Evolutionary conservation across 352 stramenopile species (phyloP).

Genomic region (Pythium biforme): DNA sequence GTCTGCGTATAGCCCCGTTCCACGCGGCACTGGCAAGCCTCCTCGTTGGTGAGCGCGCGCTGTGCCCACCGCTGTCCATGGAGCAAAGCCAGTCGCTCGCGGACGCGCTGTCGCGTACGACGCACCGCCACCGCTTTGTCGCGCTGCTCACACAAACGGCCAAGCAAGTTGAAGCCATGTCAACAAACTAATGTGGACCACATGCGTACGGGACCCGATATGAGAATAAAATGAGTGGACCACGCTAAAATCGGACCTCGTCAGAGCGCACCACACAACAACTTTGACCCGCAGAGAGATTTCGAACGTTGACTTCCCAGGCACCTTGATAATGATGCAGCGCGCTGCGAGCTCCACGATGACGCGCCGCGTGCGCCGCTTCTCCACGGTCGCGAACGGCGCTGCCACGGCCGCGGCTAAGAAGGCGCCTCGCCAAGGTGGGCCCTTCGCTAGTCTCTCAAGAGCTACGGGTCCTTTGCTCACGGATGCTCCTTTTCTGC

Average conservation of each 20-base stretch:
- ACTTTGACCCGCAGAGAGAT: neutral
- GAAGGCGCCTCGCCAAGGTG: conserved; percentile 22
- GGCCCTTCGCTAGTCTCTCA: no score
- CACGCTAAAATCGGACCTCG: conserved; percentile 10
- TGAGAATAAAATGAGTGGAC: conserved; percentile 3
- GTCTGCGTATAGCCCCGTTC: conserved; percentile 36
- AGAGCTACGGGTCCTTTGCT: no score
- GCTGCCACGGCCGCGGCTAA: neutral
- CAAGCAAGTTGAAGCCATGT: conserved; percentile 27
- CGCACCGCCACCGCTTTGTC: conserved; percentile 53
- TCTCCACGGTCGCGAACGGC: conserved; percentile 11
- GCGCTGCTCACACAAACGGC: conserved; percentile 15
- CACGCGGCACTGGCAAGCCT: conserved; percentile 37
- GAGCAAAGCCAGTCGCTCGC: conserved; percentile 37
- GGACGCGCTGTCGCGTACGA: conserved; percentile 38
- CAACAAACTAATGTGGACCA: conserved; percentile 23
- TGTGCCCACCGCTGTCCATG: conserved; percentile 32
- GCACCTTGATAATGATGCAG: conserved; percentile 1
- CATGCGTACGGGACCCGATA: neutral
- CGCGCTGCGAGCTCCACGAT: conserved; percentile 11
- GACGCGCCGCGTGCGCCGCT: conserved; percentile 22
- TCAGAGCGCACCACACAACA: conserved; percentile 10
- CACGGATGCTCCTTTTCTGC: no score
- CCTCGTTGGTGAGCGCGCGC: conserved; percentile 26
- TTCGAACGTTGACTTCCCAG: neutral